Percentiles rank a stretch among this genome's conserved stretches.
Evolutionary conservation across 1,284 basidiomycete genomes (phyloP).

Genomic region (Somion occarium): DNA sequence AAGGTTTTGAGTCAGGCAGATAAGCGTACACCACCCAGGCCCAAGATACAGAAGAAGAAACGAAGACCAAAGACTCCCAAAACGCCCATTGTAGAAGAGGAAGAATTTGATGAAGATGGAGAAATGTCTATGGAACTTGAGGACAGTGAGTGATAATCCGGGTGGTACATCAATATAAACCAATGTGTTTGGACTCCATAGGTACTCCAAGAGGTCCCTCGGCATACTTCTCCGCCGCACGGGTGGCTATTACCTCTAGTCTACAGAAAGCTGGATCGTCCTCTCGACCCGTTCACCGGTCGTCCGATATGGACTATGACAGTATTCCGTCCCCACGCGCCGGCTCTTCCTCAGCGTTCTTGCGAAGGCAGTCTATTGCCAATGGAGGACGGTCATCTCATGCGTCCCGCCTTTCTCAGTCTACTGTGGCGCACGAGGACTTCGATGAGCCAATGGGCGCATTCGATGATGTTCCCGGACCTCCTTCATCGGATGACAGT

Average conservation of each 20-base stretch:
- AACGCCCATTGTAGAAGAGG: slow-evolving; percentile 29
- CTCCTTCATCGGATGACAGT: slow-evolving; percentile 18
- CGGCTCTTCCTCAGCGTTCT: slow-evolving; percentile 25
- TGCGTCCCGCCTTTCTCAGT: slow-evolving; percentile 42
- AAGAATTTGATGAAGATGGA: slow-evolving; percentile 60
- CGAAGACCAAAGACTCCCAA: slow-evolving; percentile 28
- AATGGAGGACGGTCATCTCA: slow-evolving; percentile 31
- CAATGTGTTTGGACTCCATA: slow-evolving; percentile 7
- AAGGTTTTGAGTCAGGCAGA: slow-evolving; percentile 71
- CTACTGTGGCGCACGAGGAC: slow-evolving; percentile 28
- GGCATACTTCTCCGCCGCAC: slow-evolving; percentile 49
- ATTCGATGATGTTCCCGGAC: slow-evolving; percentile 18
- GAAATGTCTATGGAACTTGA: slow-evolving; percentile 72
- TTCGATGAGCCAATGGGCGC: slow-evolving; percentile 28
- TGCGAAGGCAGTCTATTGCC: slow-evolving; percentile 31
- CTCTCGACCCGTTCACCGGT: slow-evolving; percentile 46
- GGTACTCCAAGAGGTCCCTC: slow-evolving; percentile 41
- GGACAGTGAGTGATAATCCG: slow-evolving; percentile 39
- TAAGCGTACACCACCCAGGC: slow-evolving; percentile 52
- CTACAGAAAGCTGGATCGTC: slow-evolving; percentile 44
- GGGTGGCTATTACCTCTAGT: slow-evolving; percentile 41
- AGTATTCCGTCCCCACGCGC: slow-evolving; percentile 60
- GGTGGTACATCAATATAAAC: slow-evolving; percentile 16
- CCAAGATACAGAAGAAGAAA: slow-evolving; percentile 34
- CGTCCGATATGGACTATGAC: slow-evolving; percentile 60